Evolutionary conservation across 2,329 filamentous ascomycete species (phyloP).

Genomic region (Fusarium abutilonis): DNA sequence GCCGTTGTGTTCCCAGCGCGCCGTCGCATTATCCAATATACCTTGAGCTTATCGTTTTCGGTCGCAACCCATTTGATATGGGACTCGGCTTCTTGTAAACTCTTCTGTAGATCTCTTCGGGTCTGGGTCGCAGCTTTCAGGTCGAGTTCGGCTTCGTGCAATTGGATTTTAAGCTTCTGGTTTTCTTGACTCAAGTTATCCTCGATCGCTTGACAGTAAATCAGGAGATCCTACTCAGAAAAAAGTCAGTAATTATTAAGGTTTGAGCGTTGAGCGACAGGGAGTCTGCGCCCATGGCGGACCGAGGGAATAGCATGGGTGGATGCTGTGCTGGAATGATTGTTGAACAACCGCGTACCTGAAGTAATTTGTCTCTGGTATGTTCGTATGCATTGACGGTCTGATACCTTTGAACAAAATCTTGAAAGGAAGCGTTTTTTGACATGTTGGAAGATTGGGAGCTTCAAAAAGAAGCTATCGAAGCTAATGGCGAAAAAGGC

Average conservation of each 20-base stretch:
- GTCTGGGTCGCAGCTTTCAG: constrained; percentile 60
- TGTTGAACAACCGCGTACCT: constrained; percentile 50
- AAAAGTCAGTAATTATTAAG: constrained; percentile 8
- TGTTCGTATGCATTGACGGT: constrained; percentile 55
- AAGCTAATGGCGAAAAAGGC: constrained; percentile 8
- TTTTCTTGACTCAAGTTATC: constrained; percentile 57
- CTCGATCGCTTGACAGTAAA: constrained; percentile 56
- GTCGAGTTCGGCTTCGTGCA: constrained; percentile 60
- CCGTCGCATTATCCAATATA: constrained; percentile 44
- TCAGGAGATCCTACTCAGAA: constrained; percentile 45
- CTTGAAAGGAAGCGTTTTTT: constrained; percentile 49
- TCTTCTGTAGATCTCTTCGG: constrained; percentile 61
- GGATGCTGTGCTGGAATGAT: background rate
- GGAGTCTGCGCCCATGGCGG: constrained; percentile 1
- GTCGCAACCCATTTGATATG: constrained; percentile 49
- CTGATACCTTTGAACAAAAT: constrained; percentile 61
- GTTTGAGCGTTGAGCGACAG: background rate
- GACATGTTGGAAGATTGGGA: constrained; percentile 38
- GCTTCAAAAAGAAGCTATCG: constrained; percentile 14
- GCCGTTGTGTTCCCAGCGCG: constrained; percentile 21
- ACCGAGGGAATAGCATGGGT: constrained; percentile 8
- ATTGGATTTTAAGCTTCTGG: constrained; percentile 51
- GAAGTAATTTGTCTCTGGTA: constrained; percentile 57
- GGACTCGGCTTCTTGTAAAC: constrained; percentile 54
- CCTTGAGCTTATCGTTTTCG: constrained; percentile 59